Evolutionary conservation across 2,329 filamentous ascomycete species (phyloP).

Genomic region (Aspergillus glaucus): DNA sequence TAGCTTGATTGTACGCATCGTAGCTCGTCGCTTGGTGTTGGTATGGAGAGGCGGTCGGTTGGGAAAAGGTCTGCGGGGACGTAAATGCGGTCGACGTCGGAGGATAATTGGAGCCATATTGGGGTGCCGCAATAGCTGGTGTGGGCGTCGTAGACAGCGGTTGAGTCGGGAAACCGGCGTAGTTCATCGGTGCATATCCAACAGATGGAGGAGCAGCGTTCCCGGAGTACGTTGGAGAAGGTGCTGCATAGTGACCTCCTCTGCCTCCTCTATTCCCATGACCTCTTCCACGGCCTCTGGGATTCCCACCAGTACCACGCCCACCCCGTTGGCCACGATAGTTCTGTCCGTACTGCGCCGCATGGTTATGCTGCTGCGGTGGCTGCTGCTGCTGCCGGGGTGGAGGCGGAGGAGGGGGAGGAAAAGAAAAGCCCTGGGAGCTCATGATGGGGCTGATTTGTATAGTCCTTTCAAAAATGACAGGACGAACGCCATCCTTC

Average conservation of each 20-base stretch:
- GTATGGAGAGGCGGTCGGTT: constrained; percentile 19
- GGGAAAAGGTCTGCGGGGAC: constrained; percentile 20
- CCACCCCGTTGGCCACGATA: constrained; percentile 21
- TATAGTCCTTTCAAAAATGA: constrained; percentile 17
- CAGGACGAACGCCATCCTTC: constrained; percentile 19
- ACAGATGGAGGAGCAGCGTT: constrained; percentile 20
- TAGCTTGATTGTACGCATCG: constrained; percentile 17
- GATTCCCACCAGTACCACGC: constrained; percentile 19
- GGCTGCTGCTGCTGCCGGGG: constrained; percentile 17
- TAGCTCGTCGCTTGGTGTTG: constrained; percentile 20
- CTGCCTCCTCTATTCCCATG: constrained; percentile 25
- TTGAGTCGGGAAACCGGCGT: constrained; percentile 23
- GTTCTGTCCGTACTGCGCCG: constrained; percentile 21
- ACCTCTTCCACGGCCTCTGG: constrained; percentile 30
- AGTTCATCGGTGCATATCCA: constrained; percentile 24
- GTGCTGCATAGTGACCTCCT: constrained; percentile 19
- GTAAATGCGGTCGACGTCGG: constrained; percentile 15
- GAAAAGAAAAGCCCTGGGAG: constrained; percentile 41
- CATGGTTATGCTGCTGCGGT: constrained; percentile 15
- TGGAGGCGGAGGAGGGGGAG: constrained; percentile 41
- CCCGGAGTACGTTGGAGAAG: constrained; percentile 16
- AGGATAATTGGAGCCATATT: constrained; percentile 20
- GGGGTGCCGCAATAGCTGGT: constrained; percentile 18
- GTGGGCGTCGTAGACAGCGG: constrained; percentile 16
- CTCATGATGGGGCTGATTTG: constrained; percentile 27